Evolutionary conservation across 1,284 basidiomycete species (phyloP), one percentile per base, ranked within the genome.

Genomic region (Leccinum subrobustum): DNA sequence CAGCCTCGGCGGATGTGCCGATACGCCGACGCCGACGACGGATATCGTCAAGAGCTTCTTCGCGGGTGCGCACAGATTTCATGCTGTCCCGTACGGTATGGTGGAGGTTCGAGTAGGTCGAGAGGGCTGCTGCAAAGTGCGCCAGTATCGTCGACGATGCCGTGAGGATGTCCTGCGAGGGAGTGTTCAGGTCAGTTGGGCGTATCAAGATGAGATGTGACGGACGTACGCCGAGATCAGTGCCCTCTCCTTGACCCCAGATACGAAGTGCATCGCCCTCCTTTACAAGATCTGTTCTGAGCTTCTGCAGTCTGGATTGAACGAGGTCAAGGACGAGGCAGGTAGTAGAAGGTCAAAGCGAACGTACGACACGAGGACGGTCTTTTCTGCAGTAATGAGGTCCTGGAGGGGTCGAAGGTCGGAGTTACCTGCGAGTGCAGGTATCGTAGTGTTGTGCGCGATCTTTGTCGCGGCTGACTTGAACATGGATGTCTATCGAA

Each of bases 321-420:
- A 39, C 20, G 54, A 55, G 37, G 39, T 48, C 44, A 50, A 6
- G 4, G 52, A 31, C 16, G 39, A 56, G 47, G 50, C 35, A 52
- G 5, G 18, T 5, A 23, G 16, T 6, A 44, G 1, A 27, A n/a
- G 52, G 25, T 31, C 54, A 55, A 55, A 48, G 18, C 20, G 12
- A 31, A 82, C 88, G 63, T 78, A 91, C 84, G 87, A 84, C 57
- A 83, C 79, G 51, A 96, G 78, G 14, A 96, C 89, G 4, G 82
- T 77, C 78, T 98, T 98, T 76, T 98, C 95, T 1, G 90, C 83
- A 2, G 86, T 89, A 64, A 98, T 98, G 64, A 96, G 80, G 69
- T 95, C 93, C 72, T 97, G 95, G 4, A 97, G 78, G 0, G 87
- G 83, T 33, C 89, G 79, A 14, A 95, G 76, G 72, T 96, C 95